Evolutionary conservation across 345 rosid species (phyloP), one percentile per base, ranked within the genome.

Genomic region (Clausena lansium): DNA sequence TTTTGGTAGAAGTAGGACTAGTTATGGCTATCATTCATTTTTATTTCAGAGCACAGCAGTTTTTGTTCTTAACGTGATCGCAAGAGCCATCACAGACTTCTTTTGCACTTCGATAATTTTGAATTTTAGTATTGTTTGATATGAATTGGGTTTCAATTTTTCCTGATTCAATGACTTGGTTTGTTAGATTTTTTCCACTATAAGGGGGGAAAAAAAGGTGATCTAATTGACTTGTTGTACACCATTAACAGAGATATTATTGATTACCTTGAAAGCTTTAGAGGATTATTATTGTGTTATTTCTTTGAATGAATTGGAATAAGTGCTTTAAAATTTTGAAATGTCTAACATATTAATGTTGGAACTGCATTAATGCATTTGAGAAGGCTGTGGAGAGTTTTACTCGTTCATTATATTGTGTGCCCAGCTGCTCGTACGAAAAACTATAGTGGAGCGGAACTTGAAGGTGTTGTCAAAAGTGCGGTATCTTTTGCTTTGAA

Each of bases 391-490:
- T 17, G 30, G 27, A 59, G 33, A 32, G 24, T 38, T 80, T 30
- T 57, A 30, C 6, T 70, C 7, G 72, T 57, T 30, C 30, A 30
- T 79, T 70, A 45, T 45, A 45, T 76, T 79, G 58, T 71, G 61
- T 66, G 52, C 77, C 77, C 93, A 97, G 98, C 99, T 86, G 98
- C 98, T 83, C 93, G 97, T 74, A 91, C 98, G 24, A 97, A 97
- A 83, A 97, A 97, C 79, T 97, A 87, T 74, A 94, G 99, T 84
- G 99, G 99, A 60, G 99, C 99, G 8, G 99, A 97, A 85, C 96
- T 97, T 80, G 99, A 97, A 88, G 99, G 98, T 80, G 97, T 91
- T 84, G 99, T 93, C 32, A 97, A 94, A 89, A 94, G 99, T 89
- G 99, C 98, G 2, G 97, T 95, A 67, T 97, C 99, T 41, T 97